Conservation (phyloP, 2,329 filamentous ascomycete species). For the Colletotrichum sublineola region DNA sequence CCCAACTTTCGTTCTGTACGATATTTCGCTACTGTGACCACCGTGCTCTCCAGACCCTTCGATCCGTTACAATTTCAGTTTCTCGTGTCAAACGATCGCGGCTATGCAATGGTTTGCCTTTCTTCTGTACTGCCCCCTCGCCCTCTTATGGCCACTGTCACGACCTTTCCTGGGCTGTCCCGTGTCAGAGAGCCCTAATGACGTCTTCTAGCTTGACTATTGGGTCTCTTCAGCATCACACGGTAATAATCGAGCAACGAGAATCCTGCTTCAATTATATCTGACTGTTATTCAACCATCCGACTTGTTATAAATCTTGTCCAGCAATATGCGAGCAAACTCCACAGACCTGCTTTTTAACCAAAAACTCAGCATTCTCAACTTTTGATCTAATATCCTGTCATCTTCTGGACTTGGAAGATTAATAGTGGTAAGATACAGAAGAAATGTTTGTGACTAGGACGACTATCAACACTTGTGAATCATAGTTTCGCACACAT, state of each 20-base stretch:
- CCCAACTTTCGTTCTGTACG: background rate
- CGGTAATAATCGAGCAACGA: too few species aligned
- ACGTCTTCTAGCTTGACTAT: constrained; percentile 24
- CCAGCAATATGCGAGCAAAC: too few species aligned
- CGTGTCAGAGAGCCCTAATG: constrained; percentile 26
- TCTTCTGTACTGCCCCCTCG: background rate
- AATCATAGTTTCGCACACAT: too few species aligned
- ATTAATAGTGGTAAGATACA: too few species aligned
- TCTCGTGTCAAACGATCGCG: constrained; percentile 1
- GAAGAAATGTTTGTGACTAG: too few species aligned
- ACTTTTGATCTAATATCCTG: too few species aligned
- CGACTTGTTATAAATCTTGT: too few species aligned
- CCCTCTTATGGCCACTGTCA: constrained; percentile 23
- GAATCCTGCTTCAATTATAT: too few species aligned
- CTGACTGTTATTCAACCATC: background rate
- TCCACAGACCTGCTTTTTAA: too few species aligned
- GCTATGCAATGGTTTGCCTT: constrained; percentile 30
- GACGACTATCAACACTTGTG: too few species aligned
- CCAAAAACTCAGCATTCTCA: too few species aligned
- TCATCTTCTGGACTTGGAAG: too few species aligned
- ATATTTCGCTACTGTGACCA: constrained; percentile 22
- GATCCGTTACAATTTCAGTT: constrained; percentile 16
- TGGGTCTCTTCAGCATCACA: background rate
- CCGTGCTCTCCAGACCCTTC: constrained; percentile 12
- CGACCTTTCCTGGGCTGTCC: constrained; percentile 29